Base-by-base conservation (phyloP, 192 early-diverging fungal genomes). In the Coemansia sp. region DNA sequence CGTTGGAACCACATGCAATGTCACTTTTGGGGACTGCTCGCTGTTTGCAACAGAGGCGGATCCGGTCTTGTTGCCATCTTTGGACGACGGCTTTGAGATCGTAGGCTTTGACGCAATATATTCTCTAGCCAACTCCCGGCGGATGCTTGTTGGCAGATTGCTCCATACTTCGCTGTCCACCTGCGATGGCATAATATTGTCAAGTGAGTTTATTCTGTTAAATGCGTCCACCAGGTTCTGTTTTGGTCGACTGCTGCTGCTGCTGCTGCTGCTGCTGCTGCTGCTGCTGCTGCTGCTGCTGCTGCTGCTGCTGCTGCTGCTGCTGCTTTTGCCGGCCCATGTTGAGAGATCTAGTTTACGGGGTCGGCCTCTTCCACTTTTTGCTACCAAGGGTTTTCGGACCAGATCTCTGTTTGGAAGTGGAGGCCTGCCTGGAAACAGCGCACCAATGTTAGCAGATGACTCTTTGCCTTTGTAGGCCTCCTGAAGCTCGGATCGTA, bases 111-210 rank as follows among this genome's bases (percentile, higher is more conserved):
- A 61, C 39, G 52, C 70, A 8, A 73, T 41, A 41, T 77, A 77
- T 7, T 73, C 71, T 46, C 74, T 67, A 21, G 71, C 68, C 21
- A 82, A 40, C 51, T 82, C 74, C 19, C 72, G 80, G 5, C 74
- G 71, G 19, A 82, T 74, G 21, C 41, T 68, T 19, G 52, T 49
- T 4, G 80, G 80, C 46, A 82, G 60, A 9, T 67, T 46, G 0
- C 61, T 46, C 74, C 74, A 82, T 45, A 77, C 72, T 16, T 66
- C 66, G 21, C 36, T 49, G 46, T 82, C 80, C 65, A 77, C 65
- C 47, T 82, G 78, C 47, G 78, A 81, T 36, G 78, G 73, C 78
- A 81, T 69, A 13, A 81, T 51, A 26, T 39, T 49, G 39, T 81
- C 78, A 8, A 81, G 61, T 3, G 61, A 40, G 46, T 69, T 64